Evolutionary conservation across 345 rosid genomes (phyloP).

Genomic region (Citrus maxima): DNA sequence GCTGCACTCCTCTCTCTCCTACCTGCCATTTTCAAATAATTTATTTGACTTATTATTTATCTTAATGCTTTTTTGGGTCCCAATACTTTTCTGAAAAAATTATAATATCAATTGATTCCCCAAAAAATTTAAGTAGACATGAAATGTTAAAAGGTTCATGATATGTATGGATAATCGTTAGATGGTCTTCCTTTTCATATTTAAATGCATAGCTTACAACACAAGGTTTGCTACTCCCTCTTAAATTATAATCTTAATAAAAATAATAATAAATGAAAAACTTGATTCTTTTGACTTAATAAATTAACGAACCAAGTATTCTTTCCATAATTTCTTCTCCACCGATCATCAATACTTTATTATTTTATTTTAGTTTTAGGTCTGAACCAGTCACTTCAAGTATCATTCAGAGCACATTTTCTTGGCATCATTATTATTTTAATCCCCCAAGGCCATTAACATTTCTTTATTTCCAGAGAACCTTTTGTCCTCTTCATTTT

Average conservation of each 20-base stretch:
- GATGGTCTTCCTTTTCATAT: not conserved
- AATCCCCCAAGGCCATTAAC: not conserved
- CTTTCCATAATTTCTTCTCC: conserved; percentile 7
- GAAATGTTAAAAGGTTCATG: too few relatives aligned
- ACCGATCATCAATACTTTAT: not conserved
- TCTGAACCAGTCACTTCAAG: conserved; percentile 10
- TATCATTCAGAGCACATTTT: not conserved
- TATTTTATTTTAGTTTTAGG: not conserved
- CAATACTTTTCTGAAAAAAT: not conserved
- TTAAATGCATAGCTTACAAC: not conserved
- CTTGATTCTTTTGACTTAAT: not conserved
- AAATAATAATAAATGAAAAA: not conserved
- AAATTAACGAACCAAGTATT: conserved; percentile 10
- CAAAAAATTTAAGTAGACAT: too few relatives aligned
- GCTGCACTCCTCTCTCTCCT: conserved; percentile 95
- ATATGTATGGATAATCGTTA: too few relatives aligned
- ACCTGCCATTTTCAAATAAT: conserved; percentile 60
- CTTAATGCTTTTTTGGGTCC: not conserved
- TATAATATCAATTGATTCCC: not conserved
- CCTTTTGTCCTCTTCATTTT: conserved; percentile 8
- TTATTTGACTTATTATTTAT: not conserved
- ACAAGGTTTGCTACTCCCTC: not conserved
- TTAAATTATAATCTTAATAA: not conserved
- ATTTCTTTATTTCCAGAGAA: conserved; percentile 10
- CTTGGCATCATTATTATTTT: not conserved